phyloP scores from a whole-genome alignment of 1,284 basidiomycete genomes.

The Hymenochaete sp. region DNA sequence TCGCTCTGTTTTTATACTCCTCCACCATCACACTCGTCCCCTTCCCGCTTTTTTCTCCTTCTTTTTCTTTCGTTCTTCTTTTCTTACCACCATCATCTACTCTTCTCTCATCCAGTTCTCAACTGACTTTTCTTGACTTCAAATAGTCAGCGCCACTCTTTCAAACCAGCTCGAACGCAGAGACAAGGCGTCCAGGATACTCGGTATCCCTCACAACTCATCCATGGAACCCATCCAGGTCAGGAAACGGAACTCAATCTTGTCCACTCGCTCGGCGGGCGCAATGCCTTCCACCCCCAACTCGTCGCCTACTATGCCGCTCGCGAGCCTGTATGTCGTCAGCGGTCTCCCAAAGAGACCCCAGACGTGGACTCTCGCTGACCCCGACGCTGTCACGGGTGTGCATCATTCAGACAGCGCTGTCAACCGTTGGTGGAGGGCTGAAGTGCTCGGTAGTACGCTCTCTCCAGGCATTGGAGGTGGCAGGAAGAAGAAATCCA shows the following conservation, averaged over 20 bases:
- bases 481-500: slow-evolving; percentile 49
- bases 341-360: slow-evolving; percentile 78
- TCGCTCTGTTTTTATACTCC: background rate
- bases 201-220: slow-evolving; percentile 61
- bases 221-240: slow-evolving; percentile 78
- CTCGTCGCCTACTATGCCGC: slow-evolving; percentile 57
- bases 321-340: slow-evolving; percentile 77
- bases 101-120: slow-evolving; percentile 1
- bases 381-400: slow-evolving; percentile 78
- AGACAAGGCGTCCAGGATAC: slow-evolving; percentile 59
- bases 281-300: slow-evolving; percentile 40
- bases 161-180: slow-evolving; percentile 18
- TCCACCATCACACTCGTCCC: background rate
- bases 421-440: slow-evolving; percentile 88
- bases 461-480: slow-evolving; percentile 74
- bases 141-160: too few species aligned
- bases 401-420: slow-evolving; percentile 83
- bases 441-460: slow-evolving; percentile 86
- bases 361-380: slow-evolving; percentile 90
- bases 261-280: slow-evolving; percentile 65
- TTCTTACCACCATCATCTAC: background rate
- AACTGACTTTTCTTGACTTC: too few species aligned
- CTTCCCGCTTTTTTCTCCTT: background rate
- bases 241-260: slow-evolving; percentile 61
- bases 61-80: background rate